These are phyloP conservation scores for Tolypocladium guangdongense DNA, from an alignment of 2,329 filamentous ascomycete genomes.

Conservation along the genomic window DNA sequence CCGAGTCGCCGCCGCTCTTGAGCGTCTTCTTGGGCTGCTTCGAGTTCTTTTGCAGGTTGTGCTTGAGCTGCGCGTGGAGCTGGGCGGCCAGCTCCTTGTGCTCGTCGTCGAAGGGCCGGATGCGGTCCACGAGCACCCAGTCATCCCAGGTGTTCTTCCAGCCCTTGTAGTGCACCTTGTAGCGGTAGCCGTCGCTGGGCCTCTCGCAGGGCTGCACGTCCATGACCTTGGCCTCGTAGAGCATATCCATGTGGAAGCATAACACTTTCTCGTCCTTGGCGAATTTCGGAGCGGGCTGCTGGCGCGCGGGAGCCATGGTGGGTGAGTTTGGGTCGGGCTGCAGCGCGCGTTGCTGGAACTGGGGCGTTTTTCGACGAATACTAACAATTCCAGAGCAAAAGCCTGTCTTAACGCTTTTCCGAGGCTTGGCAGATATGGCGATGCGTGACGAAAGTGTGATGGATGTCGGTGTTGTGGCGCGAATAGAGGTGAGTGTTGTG, in stretches of 20 bases:
- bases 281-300: slow-evolving; percentile 35
- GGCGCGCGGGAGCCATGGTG: slow-evolving; percentile 31
- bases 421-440: background rate
- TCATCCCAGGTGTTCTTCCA: slow-evolving; percentile 99
- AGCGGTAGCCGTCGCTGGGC: slow-evolving; percentile 61
- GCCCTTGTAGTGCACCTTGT: slow-evolving; percentile 96
- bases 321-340: too few relatives aligned
- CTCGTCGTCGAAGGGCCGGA: slow-evolving; percentile 89
- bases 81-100: slow-evolving; percentile 80
- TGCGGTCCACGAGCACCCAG: slow-evolving; percentile 88
- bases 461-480: background rate
- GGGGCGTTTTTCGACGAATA: background rate
- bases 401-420: background rate
- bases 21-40: slow-evolving; percentile 42
- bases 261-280: slow-evolving; percentile 85
- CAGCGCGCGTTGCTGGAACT: background rate
- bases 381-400: background rate
- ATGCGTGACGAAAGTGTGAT: background rate
- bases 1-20: slow-evolving; percentile 32
- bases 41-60: slow-evolving; percentile 39
- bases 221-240: slow-evolving; percentile 94
- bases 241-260: slow-evolving; percentile 93
- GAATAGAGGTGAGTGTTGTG: background rate
- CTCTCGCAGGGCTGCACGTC: slow-evolving; percentile 63
- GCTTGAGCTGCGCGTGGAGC: slow-evolving; percentile 57